Percentiles rank a stretch among this genome's conserved stretches.
These are phyloP conservation scores for Fusarium pininemorale DNA, from an alignment of 2,329 filamentous ascomycete species.

Conservation along the genomic window DNA sequence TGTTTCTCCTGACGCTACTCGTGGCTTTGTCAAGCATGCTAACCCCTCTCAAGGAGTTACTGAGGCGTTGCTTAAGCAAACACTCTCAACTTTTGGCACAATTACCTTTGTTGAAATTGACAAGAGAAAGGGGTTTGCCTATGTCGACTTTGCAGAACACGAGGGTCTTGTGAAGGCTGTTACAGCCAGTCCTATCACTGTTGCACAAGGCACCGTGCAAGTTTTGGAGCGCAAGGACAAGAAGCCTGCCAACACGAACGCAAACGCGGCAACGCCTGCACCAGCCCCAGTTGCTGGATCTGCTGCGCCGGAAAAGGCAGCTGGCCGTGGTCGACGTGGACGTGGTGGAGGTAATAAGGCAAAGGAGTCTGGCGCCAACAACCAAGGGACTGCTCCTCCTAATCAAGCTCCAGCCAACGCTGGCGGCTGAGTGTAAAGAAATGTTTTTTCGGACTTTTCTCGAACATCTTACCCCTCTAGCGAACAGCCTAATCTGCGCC, in stretches of 20 bases:
- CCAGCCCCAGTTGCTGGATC: constrained; percentile 25
- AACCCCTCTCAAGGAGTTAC: constrained; percentile 94
- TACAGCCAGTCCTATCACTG: constrained; percentile 79
- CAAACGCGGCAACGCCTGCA: constrained; percentile 24
- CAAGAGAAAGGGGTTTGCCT: constrained; percentile 93
- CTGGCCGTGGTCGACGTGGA: constrained; percentile 46
- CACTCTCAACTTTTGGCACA: constrained; percentile 77
- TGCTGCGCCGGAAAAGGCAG: constrained; percentile 42
- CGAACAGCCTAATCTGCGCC: constrained; percentile 9
- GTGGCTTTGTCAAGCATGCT: constrained; percentile 82
- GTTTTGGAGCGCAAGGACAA: constrained; percentile 83
- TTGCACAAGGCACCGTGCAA: constrained; percentile 87
- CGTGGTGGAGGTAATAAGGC: constrained; percentile 45
- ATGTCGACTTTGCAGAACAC: constrained; percentile 84
- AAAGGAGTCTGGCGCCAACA: constrained; percentile 33
- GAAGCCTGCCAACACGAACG: constrained; percentile 45
- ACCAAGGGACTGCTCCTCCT: constrained; percentile 1
- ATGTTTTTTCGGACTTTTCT: constrained; percentile 15
- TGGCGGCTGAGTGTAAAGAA: constrained; percentile 31
- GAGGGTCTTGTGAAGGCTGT: constrained; percentile 81
- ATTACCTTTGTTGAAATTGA: constrained; percentile 89
- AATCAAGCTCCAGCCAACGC: constrained; percentile 7
- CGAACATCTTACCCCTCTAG: constrained; percentile 20
- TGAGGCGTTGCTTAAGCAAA: constrained; percentile 78
- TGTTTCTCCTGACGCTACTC: constrained; percentile 59